Percentiles rank a stretch among this genome's conserved stretches.
These are phyloP conservation scores for Microdochium bolleyi DNA, from an alignment of 2,329 filamentous ascomycete genomes.

Conservation along the genomic window DNA sequence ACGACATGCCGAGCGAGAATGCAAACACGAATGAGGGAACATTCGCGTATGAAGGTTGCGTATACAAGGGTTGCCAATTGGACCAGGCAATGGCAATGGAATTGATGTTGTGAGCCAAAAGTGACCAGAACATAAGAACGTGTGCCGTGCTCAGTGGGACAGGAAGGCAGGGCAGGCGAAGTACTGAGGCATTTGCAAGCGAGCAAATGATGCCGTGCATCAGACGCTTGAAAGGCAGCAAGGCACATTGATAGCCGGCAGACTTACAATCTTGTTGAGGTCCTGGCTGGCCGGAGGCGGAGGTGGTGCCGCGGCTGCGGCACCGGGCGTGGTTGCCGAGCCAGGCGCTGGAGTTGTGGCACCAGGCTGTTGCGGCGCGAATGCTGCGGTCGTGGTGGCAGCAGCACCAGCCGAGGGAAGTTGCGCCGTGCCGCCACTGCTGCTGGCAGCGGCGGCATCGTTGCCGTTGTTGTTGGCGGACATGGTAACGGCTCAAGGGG, in stretches of 20 bases:
- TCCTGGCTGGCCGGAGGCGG: constrained; percentile 72
- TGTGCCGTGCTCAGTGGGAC: too few relatives aligned
- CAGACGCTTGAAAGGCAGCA: background rate
- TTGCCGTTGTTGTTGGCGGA: background rate
- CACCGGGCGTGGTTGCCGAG: constrained; percentile 6
- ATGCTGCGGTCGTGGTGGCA: constrained; percentile 15
- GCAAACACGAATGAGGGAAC: too few relatives aligned
- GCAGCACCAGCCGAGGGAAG: constrained; percentile 8
- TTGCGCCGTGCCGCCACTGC: constrained; percentile 4
- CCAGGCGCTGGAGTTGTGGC: constrained; percentile 8
- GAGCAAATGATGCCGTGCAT: too few relatives aligned
- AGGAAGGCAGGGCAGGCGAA: too few relatives aligned
- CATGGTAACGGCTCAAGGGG: background rate
- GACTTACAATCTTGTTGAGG: constrained; percentile 87
- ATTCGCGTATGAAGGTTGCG: too few relatives aligned
- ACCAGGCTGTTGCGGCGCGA: constrained; percentile 10
- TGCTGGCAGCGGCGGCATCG: background rate
- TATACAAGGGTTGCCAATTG: too few relatives aligned
- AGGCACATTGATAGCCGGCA: background rate
- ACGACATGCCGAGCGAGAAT: background rate
- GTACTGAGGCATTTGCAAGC: too few relatives aligned
- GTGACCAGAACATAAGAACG: too few relatives aligned
- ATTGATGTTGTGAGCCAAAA: too few relatives aligned
- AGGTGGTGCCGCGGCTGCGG: constrained; percentile 24
- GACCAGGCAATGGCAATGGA: too few relatives aligned